These are phyloP conservation scores for Gremmenia infestans DNA, from an alignment of 2,329 filamentous ascomycete species.

Conservation along the genomic window DNA sequence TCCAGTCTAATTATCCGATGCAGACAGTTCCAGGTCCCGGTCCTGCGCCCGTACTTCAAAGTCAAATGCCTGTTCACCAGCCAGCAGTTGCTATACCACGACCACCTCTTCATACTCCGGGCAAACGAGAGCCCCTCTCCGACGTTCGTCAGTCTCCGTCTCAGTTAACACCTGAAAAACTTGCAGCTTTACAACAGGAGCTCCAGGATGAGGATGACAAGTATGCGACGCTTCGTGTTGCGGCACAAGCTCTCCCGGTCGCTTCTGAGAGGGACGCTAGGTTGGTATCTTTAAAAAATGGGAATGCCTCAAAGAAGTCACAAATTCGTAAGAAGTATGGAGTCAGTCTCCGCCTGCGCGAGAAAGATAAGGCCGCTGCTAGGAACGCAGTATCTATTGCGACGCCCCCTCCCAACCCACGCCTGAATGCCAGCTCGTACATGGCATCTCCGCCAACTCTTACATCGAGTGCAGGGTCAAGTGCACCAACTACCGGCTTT, in stretches of 20 bases:
- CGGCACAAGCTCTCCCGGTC: conserved; percentile 5
- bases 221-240: conserved; percentile 8
- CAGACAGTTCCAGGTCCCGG: not conserved
- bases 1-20: not conserved
- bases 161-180: conserved; percentile 19
- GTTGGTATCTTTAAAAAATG: conserved; percentile 23
- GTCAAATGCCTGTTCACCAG: not conserved
- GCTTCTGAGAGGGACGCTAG: conserved; percentile 8
- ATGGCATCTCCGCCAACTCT: not conserved
- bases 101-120: conserved; percentile 2
- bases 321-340: conserved; percentile 25
- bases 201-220: conserved; percentile 17
- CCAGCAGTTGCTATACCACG: not conserved
- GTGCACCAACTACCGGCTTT: conserved; percentile 5
- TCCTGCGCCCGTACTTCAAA: not conserved
- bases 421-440: not conserved
- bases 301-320: conserved; percentile 24
- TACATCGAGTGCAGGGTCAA: not conserved
- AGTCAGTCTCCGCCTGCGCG: conserved; percentile 26
- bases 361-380: conserved; percentile 23
- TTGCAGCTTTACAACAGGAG: conserved; percentile 16
- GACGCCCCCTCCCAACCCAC: not conserved
- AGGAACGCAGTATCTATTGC: not conserved
- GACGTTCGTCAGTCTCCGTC: conserved; percentile 19
- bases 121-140: not conserved